Evolutionary conservation across 31 red algal species (phyloP), one percentile per base, ranked within the genome.

Genomic region (Porphyra umbilicalis): DNA sequence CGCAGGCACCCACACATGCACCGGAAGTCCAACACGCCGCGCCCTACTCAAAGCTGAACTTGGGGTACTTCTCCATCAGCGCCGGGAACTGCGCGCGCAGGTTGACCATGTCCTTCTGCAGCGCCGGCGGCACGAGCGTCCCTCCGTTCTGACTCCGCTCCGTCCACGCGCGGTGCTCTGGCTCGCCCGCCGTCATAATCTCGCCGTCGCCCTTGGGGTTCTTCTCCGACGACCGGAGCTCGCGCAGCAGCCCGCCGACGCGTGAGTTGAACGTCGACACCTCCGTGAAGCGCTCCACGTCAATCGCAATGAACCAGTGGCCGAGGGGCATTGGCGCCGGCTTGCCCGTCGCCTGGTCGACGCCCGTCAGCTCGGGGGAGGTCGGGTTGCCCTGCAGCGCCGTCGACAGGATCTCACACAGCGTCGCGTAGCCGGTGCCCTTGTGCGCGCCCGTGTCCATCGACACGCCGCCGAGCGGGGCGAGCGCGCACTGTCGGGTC

Each of bases 241-340:
- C 42, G 16, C 90, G 85, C 76, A 92, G 83, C 39, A 92, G 87
- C 8, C 76, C 84, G 8, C 90, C 90, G 20, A 82, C 83, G 35
- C 86, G 86, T 32, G 74, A 36, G 35, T 83, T 79, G 77, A 92
- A 92, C n/a, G 79, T 36, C 35, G 83, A 77, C 32, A 92, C 39
- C 44, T 85, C 81, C 30, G 87, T 33, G 80, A 92, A 92, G 16
- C 90, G 75, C 74, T 86, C 90, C 75, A 92, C 84, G 76, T 92
- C 90, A 39, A 92, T 87, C 11, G 90, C 90, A 13, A 92, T 87
- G 78, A 92, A 92, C 78, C 86, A 92, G 71, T 92, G 90, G 9
- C 90, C 90, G 77, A 92, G 57, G 35, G 85, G 85, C 90, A 92
- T 92, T 18, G 90, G 57, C 33, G 80, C 87, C 32, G 86, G 86